Evolutionary conservation across 768 basidiomycete species (phyloP), one percentile per base, ranked within the genome.

Genomic region (Termitomyces eurrhizus): DNA sequence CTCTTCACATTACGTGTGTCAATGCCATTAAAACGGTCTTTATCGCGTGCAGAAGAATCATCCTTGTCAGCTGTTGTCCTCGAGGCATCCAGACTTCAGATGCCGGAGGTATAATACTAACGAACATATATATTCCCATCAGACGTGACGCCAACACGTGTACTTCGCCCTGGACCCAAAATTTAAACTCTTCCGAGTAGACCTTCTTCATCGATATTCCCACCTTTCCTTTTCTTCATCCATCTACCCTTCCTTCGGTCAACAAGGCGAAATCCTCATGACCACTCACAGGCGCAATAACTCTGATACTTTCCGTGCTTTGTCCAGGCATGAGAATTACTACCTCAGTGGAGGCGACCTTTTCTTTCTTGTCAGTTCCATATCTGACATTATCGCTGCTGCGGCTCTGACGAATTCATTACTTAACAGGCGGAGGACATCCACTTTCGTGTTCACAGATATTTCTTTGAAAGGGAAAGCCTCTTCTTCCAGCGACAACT

Each of bases 401-500:
- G 36, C n/a, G 37, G 37, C 26, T 74, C 44, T 73, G 70, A 35
- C 74, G 72, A 42, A 12, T 44, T 44, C 41, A 21, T 74, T 74
- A 12, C 18, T 72, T 74, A 37, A 37, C 36, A 86, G 84, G 81
- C 83, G 24, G 82, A 83, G 60, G 78, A 81, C 52, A 71, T 75
- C 37, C 72, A 81, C 4, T 86, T 83, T 66, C 74, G 80, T 1
- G 75, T 87, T 0, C 85, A 86, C 56, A 75, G 78, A 26, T 82
- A 80, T 49, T 84, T 85, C 46, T 84, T 87, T 56, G 77, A 77
- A 39, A 68, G 73, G 32, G 83, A 87, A 42, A 85, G 83, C 0
- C 58, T 72, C 0, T 75, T 73, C 49, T 85, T 85, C 70, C 71
- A 72, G 16, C 65, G 68, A 4, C 74, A 76, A 58, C 46, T 82